Conservation (phyloP, 805 yeast species). For the Pichia cabralensis region DNA sequence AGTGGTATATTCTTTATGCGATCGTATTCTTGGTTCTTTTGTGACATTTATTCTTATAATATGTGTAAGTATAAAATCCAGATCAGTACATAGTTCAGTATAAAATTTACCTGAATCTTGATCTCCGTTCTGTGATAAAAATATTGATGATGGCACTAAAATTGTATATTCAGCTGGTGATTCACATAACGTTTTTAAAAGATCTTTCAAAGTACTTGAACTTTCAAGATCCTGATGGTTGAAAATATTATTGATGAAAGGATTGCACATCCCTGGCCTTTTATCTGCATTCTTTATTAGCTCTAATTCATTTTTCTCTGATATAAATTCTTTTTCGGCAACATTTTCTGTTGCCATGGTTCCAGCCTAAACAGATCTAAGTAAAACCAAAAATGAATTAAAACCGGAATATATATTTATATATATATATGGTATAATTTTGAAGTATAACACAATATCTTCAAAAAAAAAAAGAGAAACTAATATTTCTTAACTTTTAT, state of each 20-base stretch:
- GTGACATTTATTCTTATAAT: constrained; percentile 31
- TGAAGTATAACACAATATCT: no score
- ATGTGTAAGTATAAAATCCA: constrained; percentile 57
- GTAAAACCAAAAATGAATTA: no score
- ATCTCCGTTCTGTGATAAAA: constrained; percentile 34
- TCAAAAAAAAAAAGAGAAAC: no score
- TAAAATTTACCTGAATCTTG: constrained; percentile 29
- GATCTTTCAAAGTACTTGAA: constrained; percentile 35
- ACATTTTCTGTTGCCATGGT: no score
- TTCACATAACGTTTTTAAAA: constrained; percentile 32
- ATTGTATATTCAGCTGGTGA: constrained; percentile 45
- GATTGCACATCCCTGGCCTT: constrained; percentile 37
- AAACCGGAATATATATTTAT: no score
- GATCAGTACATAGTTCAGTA: constrained; percentile 44
- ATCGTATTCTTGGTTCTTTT: constrained; percentile 11
- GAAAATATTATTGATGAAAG: constrained; percentile 55
- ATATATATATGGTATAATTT: no score
- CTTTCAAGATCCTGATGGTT: constrained; percentile 46
- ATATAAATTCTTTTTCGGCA: no score
- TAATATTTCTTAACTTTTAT: no score
- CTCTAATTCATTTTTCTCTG: no score
- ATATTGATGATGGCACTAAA: constrained; percentile 51
- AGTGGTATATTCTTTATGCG: constrained; percentile 29
- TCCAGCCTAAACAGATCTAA: no score
- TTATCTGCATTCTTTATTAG: background rate